Percentiles rank a stretch among this genome's conserved stretches.
Evolutionary conservation across 805 yeast genomes (phyloP).

Genomic region (Zygosaccharomyces bisporus): DNA sequence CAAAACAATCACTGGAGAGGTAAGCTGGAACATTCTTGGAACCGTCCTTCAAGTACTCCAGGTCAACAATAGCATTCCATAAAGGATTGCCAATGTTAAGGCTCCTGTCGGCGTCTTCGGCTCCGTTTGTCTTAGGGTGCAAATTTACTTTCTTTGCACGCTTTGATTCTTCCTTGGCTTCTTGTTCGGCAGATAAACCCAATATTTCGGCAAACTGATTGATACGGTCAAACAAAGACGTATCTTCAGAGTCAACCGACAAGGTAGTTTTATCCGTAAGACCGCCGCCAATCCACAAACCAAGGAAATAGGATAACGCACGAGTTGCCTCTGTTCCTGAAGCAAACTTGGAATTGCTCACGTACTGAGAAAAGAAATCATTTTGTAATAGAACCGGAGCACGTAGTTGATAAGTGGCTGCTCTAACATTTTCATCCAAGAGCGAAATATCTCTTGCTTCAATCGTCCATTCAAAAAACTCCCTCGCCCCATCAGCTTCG

Average conservation of each 20-base stretch:
- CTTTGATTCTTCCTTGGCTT: constrained; percentile 4
- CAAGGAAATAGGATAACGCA: constrained; percentile 37
- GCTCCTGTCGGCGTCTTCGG: not conserved
- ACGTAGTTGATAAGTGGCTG: constrained; percentile 35
- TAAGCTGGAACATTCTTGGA: constrained; percentile 33
- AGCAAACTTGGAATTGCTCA: constrained; percentile 3
- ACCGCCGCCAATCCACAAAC: constrained; percentile 40
- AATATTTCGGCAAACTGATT: constrained; percentile 12
- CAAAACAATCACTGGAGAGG: constrained; percentile 34
- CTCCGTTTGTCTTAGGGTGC: constrained; percentile 1
- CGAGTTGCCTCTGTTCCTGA: constrained; percentile 10
- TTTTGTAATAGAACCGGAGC: constrained; percentile 28
- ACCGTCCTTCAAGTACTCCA: constrained; percentile 16
- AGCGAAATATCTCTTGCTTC: constrained; percentile 38
- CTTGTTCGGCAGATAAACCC: constrained; percentile 3
- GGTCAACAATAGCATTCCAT: constrained; percentile 22
- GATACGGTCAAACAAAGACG: constrained; percentile 22
- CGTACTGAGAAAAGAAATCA: constrained; percentile 3
- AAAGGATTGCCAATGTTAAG: constrained; percentile 17
- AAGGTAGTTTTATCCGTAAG: constrained; percentile 16
- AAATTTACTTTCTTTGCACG: constrained; percentile 1
- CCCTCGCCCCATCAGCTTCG: constrained; percentile 24
- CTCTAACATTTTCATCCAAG: constrained; percentile 30
- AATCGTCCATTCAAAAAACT: constrained; percentile 40
- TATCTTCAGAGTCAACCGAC: constrained; percentile 25